Evolutionary conservation across 2,329 filamentous ascomycete genomes (phyloP), one percentile per base, ranked within the genome.

Genomic region (Orbilia quercus): DNA sequence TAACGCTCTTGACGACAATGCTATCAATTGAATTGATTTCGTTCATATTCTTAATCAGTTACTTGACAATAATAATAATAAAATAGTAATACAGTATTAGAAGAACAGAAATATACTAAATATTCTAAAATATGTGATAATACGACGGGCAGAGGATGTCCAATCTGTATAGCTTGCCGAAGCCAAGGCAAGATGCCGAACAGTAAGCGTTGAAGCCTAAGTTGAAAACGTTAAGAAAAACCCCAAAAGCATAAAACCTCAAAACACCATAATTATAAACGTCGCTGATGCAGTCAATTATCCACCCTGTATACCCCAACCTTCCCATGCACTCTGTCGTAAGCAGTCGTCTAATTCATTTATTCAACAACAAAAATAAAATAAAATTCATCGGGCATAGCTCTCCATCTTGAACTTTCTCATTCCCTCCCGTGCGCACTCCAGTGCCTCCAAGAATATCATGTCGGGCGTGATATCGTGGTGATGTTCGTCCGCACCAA

Each of bases 371-470:
- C 2, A 34, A 34, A 54, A 16, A 36, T 16, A 47, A 51, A 28
- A 23, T 48, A 36, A 28, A 7, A 6, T 14, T 53, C 58, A 72
- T 65, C 53, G 28, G 2, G 51, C 23, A 36, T 74, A 74, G 34
- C 58, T 63, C 4, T 74, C 70, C 70, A 74, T 74, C 20, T 40
- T 74, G 48, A 74, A 74, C 23, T 50, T 57, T n/a, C 70, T 44
- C 70, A 74, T 74, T 2, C 62, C 23, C 51, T 74, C 54, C n/a
- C 48, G 44, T 11, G 63, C 62, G 22, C 38, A 36, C 20, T 74
- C 55, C 47, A 74, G 48, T 18, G 54, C 60, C 42, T 60, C 55
- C 23, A 67, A 54, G 34, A 74, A 67, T 44, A 55, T 74, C 42
- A 62, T 66, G n/a, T 63, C 63, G 7, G 70, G 70, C 14, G 70